A percentile compares a stretch with the other conserved stretches of the same genome.
Evolutionary conservation across 805 yeast genomes (phyloP).

Genomic region (Isabelozyma gotoi): DNA sequence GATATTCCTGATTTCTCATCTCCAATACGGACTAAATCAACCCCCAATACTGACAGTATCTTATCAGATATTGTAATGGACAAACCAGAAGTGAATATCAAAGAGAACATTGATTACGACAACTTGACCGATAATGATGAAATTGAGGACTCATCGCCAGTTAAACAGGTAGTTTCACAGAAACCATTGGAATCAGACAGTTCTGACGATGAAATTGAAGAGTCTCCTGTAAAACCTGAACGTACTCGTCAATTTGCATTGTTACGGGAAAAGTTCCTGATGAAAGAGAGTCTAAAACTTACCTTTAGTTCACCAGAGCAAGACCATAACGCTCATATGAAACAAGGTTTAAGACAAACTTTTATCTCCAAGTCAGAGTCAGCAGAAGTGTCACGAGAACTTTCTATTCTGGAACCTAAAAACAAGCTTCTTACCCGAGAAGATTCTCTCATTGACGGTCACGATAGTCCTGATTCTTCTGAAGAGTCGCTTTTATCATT

Average conservation of each 20-base stretch:
- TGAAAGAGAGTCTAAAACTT: too few species aligned
- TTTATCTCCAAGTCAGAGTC: too few species aligned
- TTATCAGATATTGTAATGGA: conserved; percentile 6
- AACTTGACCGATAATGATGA: conserved; percentile 16
- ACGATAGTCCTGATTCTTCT: background rate
- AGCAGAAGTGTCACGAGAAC: background rate
- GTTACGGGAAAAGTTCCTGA: conserved; percentile 11
- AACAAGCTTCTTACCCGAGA: background rate
- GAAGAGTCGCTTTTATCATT: background rate
- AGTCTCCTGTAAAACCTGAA: conserved; percentile 29
- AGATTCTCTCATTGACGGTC: background rate
- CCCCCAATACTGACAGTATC: conserved; percentile 7
- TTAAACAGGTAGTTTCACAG: background rate
- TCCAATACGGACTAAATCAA: background rate
- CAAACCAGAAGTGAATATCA: too few species aligned
- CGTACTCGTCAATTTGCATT: background rate
- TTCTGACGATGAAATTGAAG: conserved; percentile 39
- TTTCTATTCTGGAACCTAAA: background rate
- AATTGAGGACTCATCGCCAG: conserved; percentile 3
- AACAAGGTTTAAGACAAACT: background rate
- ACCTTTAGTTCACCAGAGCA: too few species aligned
- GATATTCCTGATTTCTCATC: conserved; percentile 32
- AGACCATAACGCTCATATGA: background rate
- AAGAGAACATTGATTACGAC: too few species aligned
- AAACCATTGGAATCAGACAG: conserved; percentile 15